Evolutionary conservation across 208 protist genomes (phyloP), one percentile per base, ranked within the genome.

Genomic region (Wallacemonas collosoma): DNA sequence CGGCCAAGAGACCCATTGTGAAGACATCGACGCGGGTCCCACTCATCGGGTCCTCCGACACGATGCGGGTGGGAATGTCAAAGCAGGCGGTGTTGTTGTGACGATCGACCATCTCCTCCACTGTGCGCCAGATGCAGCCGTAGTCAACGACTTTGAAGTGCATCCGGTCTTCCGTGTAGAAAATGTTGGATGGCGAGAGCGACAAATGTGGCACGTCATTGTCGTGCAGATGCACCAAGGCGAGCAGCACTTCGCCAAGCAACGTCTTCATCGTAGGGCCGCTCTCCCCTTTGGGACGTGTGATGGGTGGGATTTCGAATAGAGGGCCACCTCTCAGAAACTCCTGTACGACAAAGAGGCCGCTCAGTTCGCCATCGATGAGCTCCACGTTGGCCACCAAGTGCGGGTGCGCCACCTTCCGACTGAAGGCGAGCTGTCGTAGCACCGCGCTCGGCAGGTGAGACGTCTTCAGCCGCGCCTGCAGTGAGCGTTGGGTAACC

Each of bases 141-240:
- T 86, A 95, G 72, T 95, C 91, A 53, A 88, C 64, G 8, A 95
- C 50, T 38, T 80, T 70, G 73, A 88, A 95, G 55, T 63, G 55
- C 8, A 77, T 71, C 11, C 58, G 70, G 8, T 73, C 73, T 12
- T 78, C 60, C 39, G 72, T 54, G 58, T 85, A 92, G 74, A 93
- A 94, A 47, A 96, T 88, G 77, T 94, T 96, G 14, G 79, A 78
- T 36, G 91, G 91, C 2, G 61, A 66, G 35, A 96, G 67, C 45
- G 60, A 80, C 17, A 94, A 65, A 62, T 94, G 86, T 11, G 82
- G 71, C 5, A 94, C 62, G 15, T 77, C 75, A 77, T 94, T 93
- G 72, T 83, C 78, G 75, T 96, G 91, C 40, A 96, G 70, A 40
- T 84, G 68, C 5, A 83, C 70, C n/a, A 94, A 57, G 1, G 79